These are phyloP conservation scores for Leccinum proximum DNA, from an alignment of 1,284 basidiomycete species.

Conservation along the genomic window DNA sequence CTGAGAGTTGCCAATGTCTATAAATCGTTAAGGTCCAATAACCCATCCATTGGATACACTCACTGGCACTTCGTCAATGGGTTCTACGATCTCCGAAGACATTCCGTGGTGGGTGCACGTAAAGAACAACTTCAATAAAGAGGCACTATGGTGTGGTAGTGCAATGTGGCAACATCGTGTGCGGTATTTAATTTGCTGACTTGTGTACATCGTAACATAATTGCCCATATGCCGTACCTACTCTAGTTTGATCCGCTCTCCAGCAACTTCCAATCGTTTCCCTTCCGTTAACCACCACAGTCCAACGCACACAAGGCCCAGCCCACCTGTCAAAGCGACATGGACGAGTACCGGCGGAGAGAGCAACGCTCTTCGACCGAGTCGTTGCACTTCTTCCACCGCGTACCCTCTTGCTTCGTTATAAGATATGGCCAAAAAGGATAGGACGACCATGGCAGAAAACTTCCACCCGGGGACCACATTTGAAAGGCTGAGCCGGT, in stretches of 20 bases:
- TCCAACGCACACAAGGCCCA: slow-evolving; percentile 39
- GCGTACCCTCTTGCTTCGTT: slow-evolving; percentile 25
- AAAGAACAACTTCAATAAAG: neutral
- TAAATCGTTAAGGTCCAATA: slow-evolving; percentile 11
- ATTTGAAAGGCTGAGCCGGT: slow-evolving; percentile 24
- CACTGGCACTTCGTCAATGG: slow-evolving; percentile 28
- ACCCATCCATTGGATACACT: slow-evolving; percentile 10
- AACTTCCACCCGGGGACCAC: slow-evolving; percentile 35
- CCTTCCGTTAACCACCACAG: slow-evolving; percentile 44
- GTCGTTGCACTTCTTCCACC: slow-evolving; percentile 19
- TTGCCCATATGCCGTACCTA: slow-evolving; percentile 11
- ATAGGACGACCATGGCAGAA: slow-evolving; percentile 27
- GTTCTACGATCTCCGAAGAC: slow-evolving; percentile 28
- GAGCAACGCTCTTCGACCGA: slow-evolving; percentile 32
- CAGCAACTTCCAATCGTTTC: slow-evolving; percentile 19
- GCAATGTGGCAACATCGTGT: neutral
- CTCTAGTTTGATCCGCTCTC: slow-evolving; percentile 19
- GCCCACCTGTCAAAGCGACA: slow-evolving; percentile 37
- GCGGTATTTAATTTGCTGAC: neutral
- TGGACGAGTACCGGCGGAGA: slow-evolving; percentile 35
- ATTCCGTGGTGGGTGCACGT: slow-evolving; percentile 18
- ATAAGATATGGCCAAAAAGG: slow-evolving; percentile 29
- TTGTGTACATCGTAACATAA: too few relatives aligned
- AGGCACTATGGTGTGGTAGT: slow-evolving; percentile 18
- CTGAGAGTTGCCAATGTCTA: slow-evolving; percentile 35